Evolutionary conservation across 305 asterid genomes (phyloP), one percentile per base, ranked within the genome.

Genomic region (Fraxinus albicans): DNA sequence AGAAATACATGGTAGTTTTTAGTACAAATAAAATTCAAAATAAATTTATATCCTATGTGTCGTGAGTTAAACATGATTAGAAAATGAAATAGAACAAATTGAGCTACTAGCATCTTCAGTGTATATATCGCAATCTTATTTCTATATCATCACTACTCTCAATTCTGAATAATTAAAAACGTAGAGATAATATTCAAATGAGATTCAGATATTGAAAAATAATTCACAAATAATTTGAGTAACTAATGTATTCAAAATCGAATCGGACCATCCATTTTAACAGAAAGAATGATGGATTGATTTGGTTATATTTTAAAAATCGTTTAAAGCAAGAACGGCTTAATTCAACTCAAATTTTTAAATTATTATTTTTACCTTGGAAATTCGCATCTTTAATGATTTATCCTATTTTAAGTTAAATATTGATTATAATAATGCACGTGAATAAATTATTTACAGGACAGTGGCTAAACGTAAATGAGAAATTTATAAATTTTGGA

Each of bases 401-500:
- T 15, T 50, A 50, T 50, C 21, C 60, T 50, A 15, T 50, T 50
- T 50, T 15, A 19, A 15, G 21, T 50, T 50, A 50, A 3, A 50
- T 50, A 1, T 47, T 3, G 21, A 50, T 50, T 50, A 50, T 15
- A 50, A 15, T 50, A 47, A 50, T 50, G 21, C 23, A 17, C 0
- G 23, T 17, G 63, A 17, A 15, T 15, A 1, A 50, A 50, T 15
- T 50, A 15, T 15, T 50, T 8, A 50, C 8, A 15, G 21, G 60
- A 10, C 53, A 42, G 53, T 42, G 8, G 44, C 44, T 38, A 50
- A 50, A 50, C 17, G 60, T 50, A 50, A 50, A 50, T 50, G 60
- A 15, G 19, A 50, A 50, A 13, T 50, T 15, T 50, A 15, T 50
- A 77, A 77, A 79, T 65, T 12, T 79, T 70, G 80, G 50, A 81